phyloP scores from a whole-genome alignment of 495 filamentous ascomycete species.

The Clohesyomyces aquaticus region DNA sequence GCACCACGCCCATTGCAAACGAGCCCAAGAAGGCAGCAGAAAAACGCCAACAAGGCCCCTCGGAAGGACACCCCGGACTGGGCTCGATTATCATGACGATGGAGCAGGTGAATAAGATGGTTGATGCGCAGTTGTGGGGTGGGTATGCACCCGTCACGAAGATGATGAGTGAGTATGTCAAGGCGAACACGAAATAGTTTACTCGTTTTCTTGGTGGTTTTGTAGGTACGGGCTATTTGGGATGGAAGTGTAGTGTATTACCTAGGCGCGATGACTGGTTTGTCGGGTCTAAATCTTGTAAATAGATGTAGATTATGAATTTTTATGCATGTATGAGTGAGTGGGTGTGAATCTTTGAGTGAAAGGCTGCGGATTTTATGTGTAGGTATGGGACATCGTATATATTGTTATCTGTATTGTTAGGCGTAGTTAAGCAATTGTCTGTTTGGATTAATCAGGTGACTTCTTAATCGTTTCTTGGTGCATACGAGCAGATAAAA shows the following conservation, averaged over 20 bases:
- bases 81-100: constrained; percentile 25
- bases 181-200: constrained; percentile 18
- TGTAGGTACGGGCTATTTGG: background rate
- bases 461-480: too few relatives aligned
- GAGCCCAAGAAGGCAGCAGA: constrained; percentile 1
- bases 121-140: constrained; percentile 20
- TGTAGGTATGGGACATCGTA: too few relatives aligned
- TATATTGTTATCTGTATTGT: too few relatives aligned
- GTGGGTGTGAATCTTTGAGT: too few relatives aligned
- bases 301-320: background rate
- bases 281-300: background rate
- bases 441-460: too few relatives aligned
- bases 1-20: background rate
- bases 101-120: constrained; percentile 29
- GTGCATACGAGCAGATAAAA: too few relatives aligned
- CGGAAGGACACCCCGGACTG: background rate
- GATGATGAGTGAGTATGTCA: constrained; percentile 30
- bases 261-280: too few relatives aligned
- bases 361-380: too few relatives aligned
- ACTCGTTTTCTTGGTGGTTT: too few relatives aligned
- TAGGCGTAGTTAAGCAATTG: too few relatives aligned
- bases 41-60: background rate
- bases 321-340: too few relatives aligned
- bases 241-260: background rate
- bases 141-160: constrained; percentile 15